Conservation (phyloP, 2,329 filamentous ascomycete genomes). For the Nectriaceae sp. region DNA sequence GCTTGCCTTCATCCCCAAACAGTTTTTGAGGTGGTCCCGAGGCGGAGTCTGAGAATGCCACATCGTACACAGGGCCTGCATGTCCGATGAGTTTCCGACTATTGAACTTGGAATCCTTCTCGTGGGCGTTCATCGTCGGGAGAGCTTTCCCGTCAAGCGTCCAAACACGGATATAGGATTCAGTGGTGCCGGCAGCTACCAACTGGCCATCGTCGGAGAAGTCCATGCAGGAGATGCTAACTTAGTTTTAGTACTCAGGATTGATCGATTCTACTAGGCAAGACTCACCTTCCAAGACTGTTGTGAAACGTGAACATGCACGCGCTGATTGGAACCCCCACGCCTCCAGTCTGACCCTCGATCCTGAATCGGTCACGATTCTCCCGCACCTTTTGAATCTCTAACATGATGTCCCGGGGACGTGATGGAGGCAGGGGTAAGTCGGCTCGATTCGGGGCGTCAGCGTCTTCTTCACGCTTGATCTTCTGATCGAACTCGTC, state of each 20-base stretch:
- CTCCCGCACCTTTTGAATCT: conserved; percentile 92
- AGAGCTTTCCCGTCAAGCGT: conserved; percentile 83
- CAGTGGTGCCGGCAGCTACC: conserved; percentile 84
- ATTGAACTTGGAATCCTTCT: conserved; percentile 61
- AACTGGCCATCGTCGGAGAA: conserved; percentile 90
- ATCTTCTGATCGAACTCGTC: conserved; percentile 87
- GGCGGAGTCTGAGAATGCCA: conserved; percentile 80
- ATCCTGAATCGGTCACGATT: conserved; percentile 91
- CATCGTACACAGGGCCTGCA: conserved; percentile 82
- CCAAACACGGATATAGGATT: conserved; percentile 97
- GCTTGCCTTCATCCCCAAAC: conserved; percentile 51
- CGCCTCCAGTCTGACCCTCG: conserved; percentile 78
- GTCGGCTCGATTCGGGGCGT: conserved; percentile 75
- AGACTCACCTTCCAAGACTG: conserved; percentile 77
- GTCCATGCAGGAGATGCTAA: conserved; percentile 85
- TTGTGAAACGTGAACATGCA: conserved; percentile 99
- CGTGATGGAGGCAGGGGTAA: conserved; percentile 86
- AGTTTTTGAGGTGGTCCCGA: conserved; percentile 52
- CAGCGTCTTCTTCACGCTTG: conserved; percentile 86
- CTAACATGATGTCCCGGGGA: conserved; percentile 87
- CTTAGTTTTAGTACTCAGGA: conserved; percentile 13
- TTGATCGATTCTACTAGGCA: background rate
- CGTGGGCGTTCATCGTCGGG: conserved; percentile 61
- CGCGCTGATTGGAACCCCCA: conserved; percentile 81
- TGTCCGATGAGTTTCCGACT: conserved; percentile 82